These are phyloP conservation scores for Lenwebbia sp. DNA, from an alignment of 345 rosid genomes.

Conservation along the genomic window DNA sequence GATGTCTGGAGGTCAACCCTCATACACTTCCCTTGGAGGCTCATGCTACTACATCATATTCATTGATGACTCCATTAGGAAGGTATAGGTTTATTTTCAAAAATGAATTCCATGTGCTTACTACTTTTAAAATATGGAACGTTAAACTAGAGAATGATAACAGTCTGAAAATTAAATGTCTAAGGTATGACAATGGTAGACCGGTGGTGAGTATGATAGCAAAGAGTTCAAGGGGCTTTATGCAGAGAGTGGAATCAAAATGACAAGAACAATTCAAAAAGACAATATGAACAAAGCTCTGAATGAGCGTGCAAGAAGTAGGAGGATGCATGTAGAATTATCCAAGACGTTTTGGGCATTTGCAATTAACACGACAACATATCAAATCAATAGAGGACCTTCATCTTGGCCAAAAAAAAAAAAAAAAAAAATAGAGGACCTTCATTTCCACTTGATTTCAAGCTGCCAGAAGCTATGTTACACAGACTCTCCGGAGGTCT, in stretches of 20 bases:
- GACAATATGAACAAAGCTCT: neutral
- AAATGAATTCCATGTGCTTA: no score
- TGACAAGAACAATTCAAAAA: neutral
- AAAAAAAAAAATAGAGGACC: no score
- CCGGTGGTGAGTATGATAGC: neutral
- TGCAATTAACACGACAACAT: neutral
- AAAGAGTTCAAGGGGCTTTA: neutral
- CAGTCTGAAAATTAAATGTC: neutral
- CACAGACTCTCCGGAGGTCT: no score
- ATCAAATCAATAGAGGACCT: neutral
- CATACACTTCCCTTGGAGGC: neutral
- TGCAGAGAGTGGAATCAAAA: neutral
- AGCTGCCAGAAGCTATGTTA: neutral
- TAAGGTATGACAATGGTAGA: neutral
- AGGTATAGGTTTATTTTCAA: neutral
- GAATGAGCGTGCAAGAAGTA: neutral
- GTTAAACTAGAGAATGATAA: neutral
- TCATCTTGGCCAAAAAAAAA: neutral
- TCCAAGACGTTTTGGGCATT: neutral
- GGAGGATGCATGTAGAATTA: neutral
- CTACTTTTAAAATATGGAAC: neutral
- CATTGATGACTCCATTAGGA: neutral
- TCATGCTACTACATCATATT: neutral
- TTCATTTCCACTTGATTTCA: neutral
- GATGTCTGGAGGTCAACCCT: neutral